Evolutionary conservation across 257 asterid genomes (phyloP), one percentile per base, ranked within the genome.

Genomic region (Dorcoceras hygrometricum): DNA sequence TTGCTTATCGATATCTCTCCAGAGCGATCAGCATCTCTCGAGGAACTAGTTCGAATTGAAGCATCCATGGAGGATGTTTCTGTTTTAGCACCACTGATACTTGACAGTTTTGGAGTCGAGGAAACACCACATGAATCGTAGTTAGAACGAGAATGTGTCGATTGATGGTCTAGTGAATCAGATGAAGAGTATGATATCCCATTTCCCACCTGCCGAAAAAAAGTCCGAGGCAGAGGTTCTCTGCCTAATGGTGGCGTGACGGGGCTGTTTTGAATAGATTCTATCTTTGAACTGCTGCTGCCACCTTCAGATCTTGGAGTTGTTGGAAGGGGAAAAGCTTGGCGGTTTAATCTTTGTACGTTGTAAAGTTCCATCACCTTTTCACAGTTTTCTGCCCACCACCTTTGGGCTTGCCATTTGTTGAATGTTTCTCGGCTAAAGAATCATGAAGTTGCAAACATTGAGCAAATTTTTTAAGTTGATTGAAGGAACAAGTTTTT

Each of bases 311-410:
- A 84, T 73, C 93, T 83, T 55, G 97, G 90, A 63, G 91, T 83
- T 29, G 95, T 76, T 43, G 96, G 93, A 11, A 89, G 82, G 57
- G 98, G 96, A 70, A 84, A 83, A 5, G 95, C 95, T 74, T 87
- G 90, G 75, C 84, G 95, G 71, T 83, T 88, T 69, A 89, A 50
- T 80, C 88, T 86, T 77, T 85, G 93, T 27, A 93, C 98, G 57
- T 93, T 88, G 86, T 93, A 90, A 14, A 93, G 87, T 77, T 93
- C 98, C 81, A 90, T 81, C 31, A 93, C 90, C 72, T 84, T 93
- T 67, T 93, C 96, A 23, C 79, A 89, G 66, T 93, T 93, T 76
- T 90, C 98, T 0, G 96, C 80, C 98, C 98, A 93, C 98, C 98
- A 93, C 70, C 79, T 82, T 74, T 93, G 98, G 31, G 98, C 98